These are phyloP conservation scores for Cutaneotrichosporon dermatis DNA, from an alignment of 1,284 basidiomycete species.

Conservation along the genomic window DNA sequence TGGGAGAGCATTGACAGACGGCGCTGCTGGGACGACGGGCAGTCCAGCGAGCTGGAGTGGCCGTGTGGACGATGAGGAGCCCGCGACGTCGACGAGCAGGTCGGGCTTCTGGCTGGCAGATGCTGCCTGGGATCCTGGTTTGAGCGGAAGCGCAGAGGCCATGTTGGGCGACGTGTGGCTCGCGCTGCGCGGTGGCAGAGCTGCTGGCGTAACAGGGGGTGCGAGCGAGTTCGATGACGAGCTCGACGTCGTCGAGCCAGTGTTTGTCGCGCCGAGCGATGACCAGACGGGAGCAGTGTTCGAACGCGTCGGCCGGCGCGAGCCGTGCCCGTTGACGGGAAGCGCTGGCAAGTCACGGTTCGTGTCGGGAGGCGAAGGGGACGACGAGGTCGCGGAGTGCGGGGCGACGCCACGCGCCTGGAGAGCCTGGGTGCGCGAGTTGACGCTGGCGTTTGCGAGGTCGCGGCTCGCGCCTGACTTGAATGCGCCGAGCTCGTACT, in stretches of 20 bases:
- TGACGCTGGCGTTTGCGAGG: conserved; percentile 11
- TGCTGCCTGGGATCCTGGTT: not conserved
- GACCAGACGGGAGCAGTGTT: conserved; percentile 1
- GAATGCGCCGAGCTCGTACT: conserved; percentile 47
- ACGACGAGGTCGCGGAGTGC: not conserved
- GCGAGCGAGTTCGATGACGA: not conserved
- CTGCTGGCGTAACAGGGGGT: not conserved
- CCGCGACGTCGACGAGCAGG: conserved; percentile 29
- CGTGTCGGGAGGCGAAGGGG: not conserved
- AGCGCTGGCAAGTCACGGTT: conserved; percentile 2
- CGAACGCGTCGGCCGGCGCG: not conserved
- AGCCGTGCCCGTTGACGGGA: not conserved
- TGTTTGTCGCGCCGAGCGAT: not conserved
- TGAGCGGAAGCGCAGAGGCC: not conserved
- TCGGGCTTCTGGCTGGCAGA: not conserved
- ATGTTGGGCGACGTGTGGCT: not conserved
- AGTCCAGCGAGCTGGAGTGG: conserved; percentile 31
- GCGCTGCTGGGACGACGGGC: conserved; percentile 11
- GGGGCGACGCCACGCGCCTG: conserved; percentile 5
- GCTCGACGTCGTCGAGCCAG: conserved; percentile 1
- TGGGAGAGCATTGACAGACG: conserved; percentile 3
- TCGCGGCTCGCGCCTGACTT: conserved; percentile 19
- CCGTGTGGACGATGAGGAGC: conserved; percentile 26
- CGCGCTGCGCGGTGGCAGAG: not conserved
- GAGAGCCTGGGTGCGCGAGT: conserved; percentile 13